Base-by-base conservation (phyloP, 805 yeast genomes). In the Wickerhamiella lipophila region DNA sequence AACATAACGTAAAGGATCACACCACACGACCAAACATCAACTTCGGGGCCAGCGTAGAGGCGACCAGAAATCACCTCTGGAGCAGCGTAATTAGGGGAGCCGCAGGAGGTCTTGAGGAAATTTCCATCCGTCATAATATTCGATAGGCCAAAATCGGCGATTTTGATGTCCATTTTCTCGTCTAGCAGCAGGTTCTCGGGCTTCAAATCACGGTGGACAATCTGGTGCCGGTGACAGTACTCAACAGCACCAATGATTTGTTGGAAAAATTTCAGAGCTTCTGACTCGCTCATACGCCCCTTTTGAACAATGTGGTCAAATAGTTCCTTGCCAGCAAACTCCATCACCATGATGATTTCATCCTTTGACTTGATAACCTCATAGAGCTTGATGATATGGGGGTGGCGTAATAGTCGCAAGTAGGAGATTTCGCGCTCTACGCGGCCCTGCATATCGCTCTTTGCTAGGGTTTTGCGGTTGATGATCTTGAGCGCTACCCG, bases 111-210 rank as follows among this genome's bases (percentile, higher is more conserved):
- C 62, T 88, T 89, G 60, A 88, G 72, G 63, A 88, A 88, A 64
- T 88, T 88, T 52, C 97, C 97, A 66, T 88, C 97, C 15, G 96
- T 89, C 97, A 88, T 88, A 56, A 88, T 87, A 64, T 88, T 88
- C 23, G 94, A 83, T 43, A 88, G 72, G 6, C 97, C 97, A 60
- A 88, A 88, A 69, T 88, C 97, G 8, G 96, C 96, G 67, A 88
- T 89, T 65, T 89, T 88, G 47, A 88, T 95, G 62, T 89, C 87
- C 58, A 87, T 68, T 53, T 84, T 79, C 58, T 88, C 96, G 64
- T 89, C 96, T 55, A 88, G 70, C 52, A 88, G 70, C 64, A 88
- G 70, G 63, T 88, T 88, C 64, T 92, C 98, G 0, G 98, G 98
- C 64, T 92, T 92, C 64, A 92, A 75, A 68, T 92, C 98, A 58